These are phyloP conservation scores for Paspalum vaginatum DNA, from an alignment of 176 grass and related monocot species.

Conservation along the genomic window DNA sequence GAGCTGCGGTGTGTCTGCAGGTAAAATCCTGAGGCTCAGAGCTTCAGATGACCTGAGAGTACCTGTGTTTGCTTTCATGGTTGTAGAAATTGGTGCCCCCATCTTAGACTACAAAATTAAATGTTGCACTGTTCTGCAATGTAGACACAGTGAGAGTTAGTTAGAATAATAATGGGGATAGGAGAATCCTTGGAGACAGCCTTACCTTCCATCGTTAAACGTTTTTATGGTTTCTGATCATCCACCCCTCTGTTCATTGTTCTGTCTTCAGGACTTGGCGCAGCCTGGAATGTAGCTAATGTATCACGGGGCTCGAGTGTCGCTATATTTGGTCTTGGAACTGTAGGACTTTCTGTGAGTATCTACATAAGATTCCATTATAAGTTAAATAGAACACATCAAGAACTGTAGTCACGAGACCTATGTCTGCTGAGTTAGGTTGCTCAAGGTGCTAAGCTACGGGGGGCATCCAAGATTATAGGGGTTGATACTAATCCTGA, in stretches of 20 bases:
- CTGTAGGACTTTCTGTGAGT: constrained; percentile 94
- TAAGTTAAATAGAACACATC: constrained; percentile 22
- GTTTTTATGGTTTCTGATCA: constrained; percentile 20
- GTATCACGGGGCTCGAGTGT: constrained; percentile 77
- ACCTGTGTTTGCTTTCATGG: not conserved
- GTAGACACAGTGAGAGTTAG: too few species aligned
- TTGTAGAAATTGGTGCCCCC: not conserved
- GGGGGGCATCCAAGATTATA: constrained; percentile 82
- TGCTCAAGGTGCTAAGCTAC: constrained; percentile 86
- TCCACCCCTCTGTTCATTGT: not conserved
- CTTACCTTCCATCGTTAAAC: not conserved
- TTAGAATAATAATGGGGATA: too few species aligned
- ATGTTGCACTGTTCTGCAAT: too few species aligned
- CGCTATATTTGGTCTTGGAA: constrained; percentile 96
- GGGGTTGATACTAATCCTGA: constrained; percentile 90
- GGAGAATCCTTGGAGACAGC: too few species aligned
- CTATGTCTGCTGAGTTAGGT: constrained; percentile 57
- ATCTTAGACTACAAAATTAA: too few species aligned
- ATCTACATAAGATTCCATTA: constrained; percentile 20
- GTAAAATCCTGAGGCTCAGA: constrained; percentile 45
- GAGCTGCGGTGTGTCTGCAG: constrained; percentile 89
- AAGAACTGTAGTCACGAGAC: constrained; percentile 8
- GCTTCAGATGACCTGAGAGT: not conserved
- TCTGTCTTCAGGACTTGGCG: constrained; percentile 67
- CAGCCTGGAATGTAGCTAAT: constrained; percentile 92